Base-by-base conservation (phyloP, 164 flowering plant genomes). In the Kalanchoe fedtschenkoi region DNA sequence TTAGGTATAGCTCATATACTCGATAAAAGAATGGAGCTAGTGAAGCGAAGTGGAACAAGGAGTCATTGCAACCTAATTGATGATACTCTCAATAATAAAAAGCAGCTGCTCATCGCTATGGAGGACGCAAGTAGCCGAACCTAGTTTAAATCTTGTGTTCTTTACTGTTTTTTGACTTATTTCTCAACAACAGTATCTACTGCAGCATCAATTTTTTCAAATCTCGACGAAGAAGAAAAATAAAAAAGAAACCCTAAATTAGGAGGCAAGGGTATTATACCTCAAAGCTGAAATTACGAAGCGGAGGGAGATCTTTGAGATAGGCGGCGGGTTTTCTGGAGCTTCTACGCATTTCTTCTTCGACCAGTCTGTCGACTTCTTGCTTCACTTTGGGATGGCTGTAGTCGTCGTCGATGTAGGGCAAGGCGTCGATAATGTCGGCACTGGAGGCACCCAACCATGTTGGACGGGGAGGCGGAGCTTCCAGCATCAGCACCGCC, bases 401-500 rank as follows among this genome's bases (percentile, higher is more conserved):
- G 41, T 89, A 89, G 67, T 92, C 98, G 43, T 89, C 93, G 73
- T 92, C 97, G 55, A 91, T 86, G 83, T 91, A 91, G 9, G 97
- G 97, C 54, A 91, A 70, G 7, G 97, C 83, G 59, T 90, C 97
- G 35, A 90, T 76, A 14, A 74, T 62, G 42, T 74, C 85, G 0
- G 81, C 87, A 60, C 63, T 65, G 1, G 72, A 67, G 16, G 72
- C 58, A 16, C 67, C 68, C 2, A 74, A 53, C 81, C 80, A 80
- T 19, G 56, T 29, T 0, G 79, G 75, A 6, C 68, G 44, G 16
- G 14, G n/a, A 4, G 84, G 86, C 28, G 96, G 80, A 34, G 97
- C 91, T 70, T 89, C 97, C 15, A 89, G 83, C 96, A 89, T 85
- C 21, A 88, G 70, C 28, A 86, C 62, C n/a, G n/a, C n/a, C n/a